Base-by-base conservation (phyloP, 1,139 yeast genomes). In the Suhomyces bribrorum region DNA sequence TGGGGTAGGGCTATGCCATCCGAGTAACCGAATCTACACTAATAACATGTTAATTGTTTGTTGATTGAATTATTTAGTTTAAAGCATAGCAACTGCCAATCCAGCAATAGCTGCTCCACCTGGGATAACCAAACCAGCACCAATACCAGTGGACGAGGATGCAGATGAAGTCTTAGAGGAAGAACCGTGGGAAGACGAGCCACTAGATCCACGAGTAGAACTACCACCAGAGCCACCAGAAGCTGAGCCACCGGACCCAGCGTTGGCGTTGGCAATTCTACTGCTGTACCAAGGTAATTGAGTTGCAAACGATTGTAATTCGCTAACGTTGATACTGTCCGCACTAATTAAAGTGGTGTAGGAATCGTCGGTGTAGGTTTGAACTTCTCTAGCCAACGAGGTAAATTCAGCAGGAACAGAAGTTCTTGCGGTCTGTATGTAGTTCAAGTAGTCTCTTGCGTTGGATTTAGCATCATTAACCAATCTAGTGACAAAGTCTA, bases 241-340 rank as follows among this genome's bases (percentile, higher is more conserved):
- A n/a, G 41, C 42, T 14, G 45, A 41, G 5, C 50, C 56, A 13
- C 26, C 25, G 23, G 22, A 29, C 9, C 26, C 29, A 6, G 25
- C 34, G 14, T 18, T 13, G 6, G 16, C 23, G 5, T 23, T 13
- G 16, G 49, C 51, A 38, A 67, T 53, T 44, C 69, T 54, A 14
- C 61, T 34, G 9, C 33, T 38, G 49, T 63, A 66, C 76, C 76
- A 70, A 28, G 75, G 74, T 42, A 70, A 60, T 20, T 53, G 55
- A 15, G 69, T 59, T 25, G 72, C 75, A 46, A 58, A 67, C 7
- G 51, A 44, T 47, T 53, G 57, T 44, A 70, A 59, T 7, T 54
- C 41, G 3, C 49, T 33, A 17, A 67, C 50, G 40, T 42, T 34
- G 23, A 43, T 33, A 16, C 16, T 32, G 12, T 39, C 38, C 25